These are phyloP conservation scores for Fusarium burgessii DNA, from an alignment of 2,329 filamentous ascomycete genomes.

Conservation along the genomic window DNA sequence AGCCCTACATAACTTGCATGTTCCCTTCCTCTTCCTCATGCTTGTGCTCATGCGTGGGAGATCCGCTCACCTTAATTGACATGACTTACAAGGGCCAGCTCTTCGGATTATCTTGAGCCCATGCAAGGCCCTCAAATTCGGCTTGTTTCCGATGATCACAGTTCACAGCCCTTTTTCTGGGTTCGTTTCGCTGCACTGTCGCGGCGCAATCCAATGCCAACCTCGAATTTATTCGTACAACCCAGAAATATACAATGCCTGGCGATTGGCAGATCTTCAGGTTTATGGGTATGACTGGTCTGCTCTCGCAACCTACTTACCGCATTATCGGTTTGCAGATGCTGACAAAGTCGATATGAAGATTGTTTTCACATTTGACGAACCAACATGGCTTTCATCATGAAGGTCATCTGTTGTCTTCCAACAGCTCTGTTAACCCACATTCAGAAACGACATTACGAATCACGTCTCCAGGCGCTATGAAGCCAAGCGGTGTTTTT, in stretches of 20 bases:
- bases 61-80: conserved; percentile 14
- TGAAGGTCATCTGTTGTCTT: not conserved
- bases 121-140: conserved; percentile 9
- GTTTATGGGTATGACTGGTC: too few species aligned
- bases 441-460: not conserved
- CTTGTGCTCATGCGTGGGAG: conserved; percentile 1
- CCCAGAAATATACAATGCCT: not conserved
- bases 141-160: conserved; percentile 7
- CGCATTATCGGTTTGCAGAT: not conserved
- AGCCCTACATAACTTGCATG: conserved; percentile 30
- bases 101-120: not conserved
- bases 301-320: not conserved
- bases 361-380: not conserved
- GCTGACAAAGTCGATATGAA: not conserved
- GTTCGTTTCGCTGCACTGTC: not conserved
- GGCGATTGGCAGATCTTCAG: not conserved
- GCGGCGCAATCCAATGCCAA: conserved; percentile 11
- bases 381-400: not conserved
- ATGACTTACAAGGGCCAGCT: conserved; percentile 7
- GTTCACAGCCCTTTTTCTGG: not conserved
- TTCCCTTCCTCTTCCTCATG: not conserved
- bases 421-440: not conserved
- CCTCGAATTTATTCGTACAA: not conserved
- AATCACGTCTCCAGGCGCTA: not conserved
- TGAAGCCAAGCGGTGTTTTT: not conserved